A percentile compares a stretch with the other conserved stretches of the same genome.
Evolutionary conservation across 345 rosid genomes (phyloP).

Genomic region (Citrus hindsii): DNA sequence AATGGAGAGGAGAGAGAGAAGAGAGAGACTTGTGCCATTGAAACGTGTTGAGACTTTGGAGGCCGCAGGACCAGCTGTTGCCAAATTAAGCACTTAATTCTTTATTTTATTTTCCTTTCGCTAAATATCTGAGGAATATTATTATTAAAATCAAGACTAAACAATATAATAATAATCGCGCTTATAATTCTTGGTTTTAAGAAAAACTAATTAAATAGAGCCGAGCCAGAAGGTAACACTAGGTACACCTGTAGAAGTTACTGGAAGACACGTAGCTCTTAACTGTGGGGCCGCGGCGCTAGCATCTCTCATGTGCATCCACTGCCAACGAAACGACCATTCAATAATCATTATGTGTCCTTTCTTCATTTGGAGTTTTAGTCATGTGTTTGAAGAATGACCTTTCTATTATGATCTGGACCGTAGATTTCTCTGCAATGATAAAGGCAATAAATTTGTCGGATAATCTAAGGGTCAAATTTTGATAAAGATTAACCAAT

Average conservation of each 20-base stretch:
- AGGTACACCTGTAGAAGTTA: conserved; percentile 10
- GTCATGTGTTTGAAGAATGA: not conserved
- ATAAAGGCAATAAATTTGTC: not conserved
- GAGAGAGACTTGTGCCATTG: conserved; percentile 33
- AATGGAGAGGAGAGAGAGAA: conserved; percentile 21
- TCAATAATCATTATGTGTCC: not conserved
- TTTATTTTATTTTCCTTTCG: not conserved
- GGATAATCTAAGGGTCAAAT: not conserved
- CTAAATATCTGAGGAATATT: not conserved
- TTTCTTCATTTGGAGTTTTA: not conserved
- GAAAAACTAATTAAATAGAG: not conserved
- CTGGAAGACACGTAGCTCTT: not conserved
- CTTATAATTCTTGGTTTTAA: too few relatives aligned
- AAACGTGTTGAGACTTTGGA: conserved; percentile 21
- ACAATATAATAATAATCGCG: not conserved
- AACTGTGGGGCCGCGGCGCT: not conserved
- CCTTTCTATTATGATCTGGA: not conserved
- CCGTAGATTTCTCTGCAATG: not conserved
- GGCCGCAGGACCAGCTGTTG: conserved; percentile 23
- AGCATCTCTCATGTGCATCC: not conserved
- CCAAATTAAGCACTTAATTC: conserved; percentile 14
- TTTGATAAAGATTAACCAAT: not conserved
- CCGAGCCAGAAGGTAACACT: not conserved
- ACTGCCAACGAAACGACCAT: not conserved
- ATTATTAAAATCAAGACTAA: not conserved